These are phyloP conservation scores for Ganoderma lingzhi DNA, from an alignment of 1,284 basidiomycete genomes.

Conservation along the genomic window DNA sequence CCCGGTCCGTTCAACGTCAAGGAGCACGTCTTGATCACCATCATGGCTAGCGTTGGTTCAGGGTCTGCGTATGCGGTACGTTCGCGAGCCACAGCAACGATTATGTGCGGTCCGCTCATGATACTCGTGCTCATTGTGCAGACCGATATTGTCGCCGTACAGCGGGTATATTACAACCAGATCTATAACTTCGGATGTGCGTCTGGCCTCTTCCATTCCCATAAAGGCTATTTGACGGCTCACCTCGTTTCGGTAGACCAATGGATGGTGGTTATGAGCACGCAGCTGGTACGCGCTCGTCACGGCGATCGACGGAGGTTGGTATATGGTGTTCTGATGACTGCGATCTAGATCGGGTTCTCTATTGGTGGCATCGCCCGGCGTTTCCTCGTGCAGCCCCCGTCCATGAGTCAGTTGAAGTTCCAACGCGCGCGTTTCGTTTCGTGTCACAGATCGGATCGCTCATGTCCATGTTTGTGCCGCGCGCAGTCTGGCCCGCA, in stretches of 20 bases:
- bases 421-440: constrained; percentile 8
- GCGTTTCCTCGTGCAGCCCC: constrained; percentile 75
- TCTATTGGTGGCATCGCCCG: constrained; percentile 70
- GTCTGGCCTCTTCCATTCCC: constrained; percentile 16
- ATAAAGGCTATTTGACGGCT: not conserved
- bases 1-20: constrained; percentile 80
- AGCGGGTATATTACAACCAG: constrained; percentile 64
- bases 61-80: constrained; percentile 64
- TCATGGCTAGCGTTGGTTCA: constrained; percentile 81
- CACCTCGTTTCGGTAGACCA: constrained; percentile 53
- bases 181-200: constrained; percentile 56
- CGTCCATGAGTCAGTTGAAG: constrained; percentile 80
- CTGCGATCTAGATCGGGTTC: constrained; percentile 58
- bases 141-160: constrained; percentile 71
- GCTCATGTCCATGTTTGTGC: not conserved
- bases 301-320: constrained; percentile 4
- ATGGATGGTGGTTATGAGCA: constrained; percentile 62
- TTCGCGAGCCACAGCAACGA: not conserved
- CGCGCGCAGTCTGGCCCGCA: constrained; percentile 73
- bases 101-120: not conserved
- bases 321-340: constrained; percentile 9
- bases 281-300: constrained; percentile 53
- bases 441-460: not conserved
- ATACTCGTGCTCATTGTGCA: constrained; percentile 22
- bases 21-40: constrained; percentile 72